Base-by-base conservation (phyloP, 495 filamentous ascomycete species). In the Chlorociboria aeruginascens region DNA sequence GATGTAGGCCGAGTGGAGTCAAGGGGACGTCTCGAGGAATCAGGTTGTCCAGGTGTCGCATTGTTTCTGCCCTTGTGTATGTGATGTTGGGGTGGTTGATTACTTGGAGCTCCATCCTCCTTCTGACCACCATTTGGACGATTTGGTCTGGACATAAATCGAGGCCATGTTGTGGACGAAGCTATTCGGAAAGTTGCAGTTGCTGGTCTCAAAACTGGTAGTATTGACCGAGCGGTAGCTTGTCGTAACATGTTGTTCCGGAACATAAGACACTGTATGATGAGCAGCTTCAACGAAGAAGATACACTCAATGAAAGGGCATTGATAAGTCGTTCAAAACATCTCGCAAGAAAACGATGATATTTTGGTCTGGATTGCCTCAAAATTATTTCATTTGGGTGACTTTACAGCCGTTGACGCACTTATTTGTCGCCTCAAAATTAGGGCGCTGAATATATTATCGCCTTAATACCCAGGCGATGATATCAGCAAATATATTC, bases 21-120 rank as follows among this genome's bases (percentile, higher is more conserved):
- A 1, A 8, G 14, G 17, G 44, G 32, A 12, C 20, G 36, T 28
- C 46, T 51, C 13, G 55, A 50, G 39, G 34, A 49, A 41, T 58
- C 40, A 32, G 51, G 32, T 13, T 33, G 40, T 29, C 17, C 17
- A 4, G 38, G 42, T 29, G 46, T 44, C 33, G 32, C 41, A 41
- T 16, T 49, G 32, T 32, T 41, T 16, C 20, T 4, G 20, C 20
- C 20, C 20, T 25, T 1, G 1, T 25, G 20, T 25, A 25, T 25
- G 20, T 1, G 20, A 2, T 25, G 20, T 25, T 25, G 20, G 20
- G 20, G 20, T 25, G 20, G 20, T 25, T 4, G 20, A 25, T 45
- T 67, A 54, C 50, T 67, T 69, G 30, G 67, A 64, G 12, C 39
- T 32, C 11, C 48, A 40, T 16, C 0, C 4, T 53, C 40, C 20